A percentile compares a stretch with the other conserved stretches of the same genome.
phyloP scores from a whole-genome alignment of 768 basidiomycete species.

The Boletus bicolor region DNA sequence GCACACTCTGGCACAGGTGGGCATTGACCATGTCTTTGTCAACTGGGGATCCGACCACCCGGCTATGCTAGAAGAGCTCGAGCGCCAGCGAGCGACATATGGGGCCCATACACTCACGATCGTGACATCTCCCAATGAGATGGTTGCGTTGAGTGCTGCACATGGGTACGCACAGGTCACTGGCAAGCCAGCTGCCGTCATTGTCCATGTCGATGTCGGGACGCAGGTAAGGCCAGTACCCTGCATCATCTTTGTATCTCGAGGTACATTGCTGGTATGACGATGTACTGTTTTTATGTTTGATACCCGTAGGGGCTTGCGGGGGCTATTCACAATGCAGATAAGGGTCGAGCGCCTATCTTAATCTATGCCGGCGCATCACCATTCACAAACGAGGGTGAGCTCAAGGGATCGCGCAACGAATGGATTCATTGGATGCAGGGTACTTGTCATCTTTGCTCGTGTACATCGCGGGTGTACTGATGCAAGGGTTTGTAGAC shows the following conservation, averaged over 20 bases:
- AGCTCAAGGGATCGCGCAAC: conserved; percentile 61
- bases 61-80: conserved; percentile 65
- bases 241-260: not conserved
- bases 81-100: conserved; percentile 43
- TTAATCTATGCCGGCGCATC: conserved; percentile 73
- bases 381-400: conserved; percentile 52
- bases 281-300: not conserved
- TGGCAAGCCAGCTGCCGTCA: conserved; percentile 65
- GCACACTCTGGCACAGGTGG: conserved; percentile 48
- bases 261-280: not conserved
- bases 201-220: conserved; percentile 72
- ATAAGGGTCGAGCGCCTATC: conserved; percentile 56
- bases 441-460: conserved; percentile 35
- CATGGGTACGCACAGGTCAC: conserved; percentile 68
- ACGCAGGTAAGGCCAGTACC: conserved; percentile 45
- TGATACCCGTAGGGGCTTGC: conserved; percentile 49
- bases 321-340: conserved; percentile 71
- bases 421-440: conserved; percentile 76
- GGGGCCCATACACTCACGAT: conserved; percentile 46
- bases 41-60: conserved; percentile 81
- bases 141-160: conserved; percentile 34
- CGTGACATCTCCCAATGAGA: conserved; percentile 55
- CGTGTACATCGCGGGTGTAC: not conserved
- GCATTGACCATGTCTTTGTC: conserved; percentile 66
- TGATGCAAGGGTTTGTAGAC: conserved; percentile 37